Base-by-base conservation (phyloP, 208 protist species). In the Blechomonas ayalai region DNA sequence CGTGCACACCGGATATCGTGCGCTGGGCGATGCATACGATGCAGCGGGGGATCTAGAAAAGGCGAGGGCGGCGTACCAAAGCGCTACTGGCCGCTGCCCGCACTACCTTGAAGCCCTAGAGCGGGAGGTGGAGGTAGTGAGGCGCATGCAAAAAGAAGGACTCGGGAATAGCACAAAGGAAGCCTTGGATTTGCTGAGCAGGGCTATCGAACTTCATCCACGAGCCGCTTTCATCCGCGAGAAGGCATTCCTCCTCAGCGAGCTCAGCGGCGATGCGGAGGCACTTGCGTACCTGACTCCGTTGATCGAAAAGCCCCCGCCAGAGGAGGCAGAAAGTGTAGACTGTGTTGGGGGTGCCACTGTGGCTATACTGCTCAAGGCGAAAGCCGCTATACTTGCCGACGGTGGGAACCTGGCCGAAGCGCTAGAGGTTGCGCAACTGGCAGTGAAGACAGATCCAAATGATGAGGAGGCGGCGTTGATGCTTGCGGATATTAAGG, bases 211-310 rank as follows among this genome's bases (percentile, higher is more conserved):
- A 22, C 69, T 82, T 6, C 85, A 93, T 60, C 85, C 86, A 1
- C 73, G 78, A 20, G 67, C 80, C 8, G 70, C 62, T 35, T 62
- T 82, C 20, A 57, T 89, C 23, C 79, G 86, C 12, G 82, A 91
- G 44, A 95, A 95, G 69, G 82, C 86, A 6, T 95, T 95, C 40
- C 42, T 95, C 32, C 58, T 92, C 38, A 74, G 66, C 52, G 82
- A 95, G 62, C 60, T 75, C 20, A 48, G 71, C n/a, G 64, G 73
- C 27, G 86, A 95, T 47, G 77, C 53, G 23, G 77, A 47, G 15
- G 86, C 82, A 25, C 67, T 95, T 16, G 57, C 43, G 16, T 90
- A 85, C 34, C 72, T 90, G 18, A 77, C 82, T 1, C 53, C 61
- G 8, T 51, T 67, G 10, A 82, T 95, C 27, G 42, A 43, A 7